Base-by-base conservation (phyloP, 2,329 filamentous ascomycete genomes). In the Cladosporium velox region DNA sequence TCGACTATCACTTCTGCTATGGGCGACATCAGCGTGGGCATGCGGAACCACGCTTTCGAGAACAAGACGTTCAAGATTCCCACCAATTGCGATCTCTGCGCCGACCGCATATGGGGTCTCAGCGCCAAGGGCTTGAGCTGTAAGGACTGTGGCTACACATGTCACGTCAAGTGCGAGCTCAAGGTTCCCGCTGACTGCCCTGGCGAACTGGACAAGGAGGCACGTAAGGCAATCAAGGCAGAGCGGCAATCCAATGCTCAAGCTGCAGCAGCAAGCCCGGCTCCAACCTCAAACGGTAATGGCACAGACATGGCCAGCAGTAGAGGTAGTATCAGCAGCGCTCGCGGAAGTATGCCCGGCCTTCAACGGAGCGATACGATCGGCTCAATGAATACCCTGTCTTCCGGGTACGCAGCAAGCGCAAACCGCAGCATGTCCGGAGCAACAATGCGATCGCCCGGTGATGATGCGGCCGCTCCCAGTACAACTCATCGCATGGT, bases 51-150 rank as follows among this genome's bases (percentile, higher is more conserved):
- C 82, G 95, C 96, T 75, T 99, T 99, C 85, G 97, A 96, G 79
- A 89, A 92, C n/a, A 93, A 98, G 76, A 98, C 95, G 0, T 99
- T 98, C 85, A 98, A 98, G 78, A 97, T 99, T 67, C 96, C 96
- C 0, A 99, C 95, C 4, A 98, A 98, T 77, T 99, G 95, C 80
- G 95, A 99, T 78, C 85, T 97, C 14, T 99, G 95, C 73, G 93
- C 93, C 21, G 95, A 99, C 76, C 88, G 95, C 32, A 97, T 99
- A 77, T 99, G 95, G 95, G 95, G 95, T 0, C 79, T 99, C 49
- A 96, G 92, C 34, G 94, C 95, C 44, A 99, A 99, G 80, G 95
- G 95, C 0, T 96, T 97, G 75, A 93, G 96, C 77, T 99, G 95
- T 75, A 88, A 91, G 72, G 94, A 98, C 77, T 99, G 95, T 75